These are phyloP conservation scores for Aspergillus egyptiacus DNA, from an alignment of 495 filamentous ascomycete species.

Conservation along the genomic window DNA sequence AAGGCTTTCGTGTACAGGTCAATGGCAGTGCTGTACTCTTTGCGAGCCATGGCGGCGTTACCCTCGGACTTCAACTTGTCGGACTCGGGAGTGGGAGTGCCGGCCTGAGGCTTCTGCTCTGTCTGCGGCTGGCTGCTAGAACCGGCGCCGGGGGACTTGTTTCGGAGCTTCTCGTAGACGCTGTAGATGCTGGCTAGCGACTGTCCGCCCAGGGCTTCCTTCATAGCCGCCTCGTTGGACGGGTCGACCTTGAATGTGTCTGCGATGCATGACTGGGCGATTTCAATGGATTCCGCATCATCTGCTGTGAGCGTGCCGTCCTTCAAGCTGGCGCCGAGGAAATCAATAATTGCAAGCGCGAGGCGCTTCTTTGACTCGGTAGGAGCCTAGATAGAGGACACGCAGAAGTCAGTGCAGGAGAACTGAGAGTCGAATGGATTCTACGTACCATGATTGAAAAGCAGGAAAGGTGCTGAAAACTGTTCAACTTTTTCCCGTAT, in stretches of 20 bases:
- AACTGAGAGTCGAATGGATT: neutral
- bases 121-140: constrained; percentile 15
- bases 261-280: constrained; percentile 86
- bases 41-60: constrained; percentile 87
- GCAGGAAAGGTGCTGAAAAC: neutral
- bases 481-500: neutral
- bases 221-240: constrained; percentile 61
- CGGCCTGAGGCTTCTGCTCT: constrained; percentile 26
- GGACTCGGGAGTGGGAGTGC: constrained; percentile 56
- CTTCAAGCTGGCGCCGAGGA: constrained; percentile 74
- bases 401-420: neutral
- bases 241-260: constrained; percentile 94
- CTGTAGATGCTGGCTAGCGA: constrained; percentile 84
- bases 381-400: constrained; percentile 39
- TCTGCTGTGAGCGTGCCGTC: constrained; percentile 84
- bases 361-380: constrained; percentile 87
- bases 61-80: constrained; percentile 86
- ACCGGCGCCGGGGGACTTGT: constrained; percentile 44
- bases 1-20: constrained; percentile 81
- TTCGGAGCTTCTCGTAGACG: constrained; percentile 92
- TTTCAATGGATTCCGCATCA: constrained; percentile 85
- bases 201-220: constrained; percentile 73
- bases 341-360: constrained; percentile 94
- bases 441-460: constrained; percentile 7
- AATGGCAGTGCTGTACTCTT: constrained; percentile 79